Evolutionary conservation across 75 land plant species (phyloP), one percentile per base, ranked within the genome.

Genomic region (Gnetum montanum): DNA sequence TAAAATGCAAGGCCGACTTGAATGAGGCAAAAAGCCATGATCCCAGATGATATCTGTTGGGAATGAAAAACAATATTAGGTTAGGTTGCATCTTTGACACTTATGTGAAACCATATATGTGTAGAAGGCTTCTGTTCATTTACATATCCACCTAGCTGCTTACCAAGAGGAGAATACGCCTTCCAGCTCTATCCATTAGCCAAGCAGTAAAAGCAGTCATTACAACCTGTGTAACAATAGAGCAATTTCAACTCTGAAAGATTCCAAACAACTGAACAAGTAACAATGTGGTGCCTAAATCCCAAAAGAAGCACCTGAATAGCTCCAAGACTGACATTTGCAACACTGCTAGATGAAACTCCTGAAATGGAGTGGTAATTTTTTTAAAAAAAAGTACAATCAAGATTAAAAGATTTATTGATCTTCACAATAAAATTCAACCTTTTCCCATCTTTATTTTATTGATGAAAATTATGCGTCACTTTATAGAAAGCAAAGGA

Each of bases 1-100:
- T 62, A 83, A 55, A 87, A 90, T 52, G 96, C 49, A 31, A 79
- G 65, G 28, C 90, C 83, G 47, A 88, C 95, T 62, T 84, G 68
- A 19, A 88, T 60, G 48, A 73, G 59, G 70, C 97, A 76, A 25
- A 76, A 7, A 11, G 81, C 67, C 86, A 84, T 82, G 43, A 80
- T 81, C 52, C 62, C 35, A 22, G 85, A 54, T 40, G 97, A 92
- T 2, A 88, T 50, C 97, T 92, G 72, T 48, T 58, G 30, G n/a
- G n/a, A n/a, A 31, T 8, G 15, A 23, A 8, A 54, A 54, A 31
- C 40, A 31, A 31, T 11, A 8, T 6, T 29, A 26, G 12, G 15
- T 35, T 4, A 10, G 10, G 0, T 19, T 34, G 36, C 31, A 13
- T 13, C 16, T 3, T 5, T 15, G 18, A 15, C 16, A 41, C 12